A percentile compares a stretch with the other conserved stretches of the same genome.
Evolutionary conservation across 1,284 basidiomycete species (phyloP).

Genomic region (Hypsizygus ulmarius): DNA sequence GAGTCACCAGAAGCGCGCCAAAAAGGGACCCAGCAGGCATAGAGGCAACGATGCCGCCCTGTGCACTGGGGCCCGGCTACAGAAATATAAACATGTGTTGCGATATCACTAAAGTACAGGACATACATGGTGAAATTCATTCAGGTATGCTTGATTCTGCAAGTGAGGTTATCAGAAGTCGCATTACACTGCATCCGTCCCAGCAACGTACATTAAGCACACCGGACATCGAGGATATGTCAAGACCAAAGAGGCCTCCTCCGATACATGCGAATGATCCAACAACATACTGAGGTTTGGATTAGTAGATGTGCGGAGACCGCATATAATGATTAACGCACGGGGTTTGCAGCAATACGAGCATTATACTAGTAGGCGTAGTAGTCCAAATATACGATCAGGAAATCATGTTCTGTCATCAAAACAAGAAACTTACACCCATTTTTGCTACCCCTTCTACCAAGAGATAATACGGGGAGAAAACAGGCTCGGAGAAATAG

Average conservation of each 20-base stretch:
- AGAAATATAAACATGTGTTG: constrained; percentile 4
- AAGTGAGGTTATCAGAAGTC: too few species aligned
- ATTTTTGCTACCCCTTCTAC: constrained; percentile 9
- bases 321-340: neutral
- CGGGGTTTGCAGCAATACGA: constrained; percentile 49
- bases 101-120: neutral
- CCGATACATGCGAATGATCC: constrained; percentile 81
- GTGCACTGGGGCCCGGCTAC: constrained; percentile 51
- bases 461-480: neutral
- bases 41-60: constrained; percentile 75
- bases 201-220: constrained; percentile 58
- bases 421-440: constrained; percentile 15
- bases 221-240: constrained; percentile 82
- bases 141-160: constrained; percentile 57
- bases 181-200: too few species aligned
- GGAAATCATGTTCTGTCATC: neutral
- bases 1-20: constrained; percentile 59
- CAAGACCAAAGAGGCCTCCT: constrained; percentile 74
- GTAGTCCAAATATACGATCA: constrained; percentile 1
- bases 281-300: constrained; percentile 51
- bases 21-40: constrained; percentile 73
- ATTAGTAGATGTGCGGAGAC: constrained; percentile 5
- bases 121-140: constrained; percentile 46
- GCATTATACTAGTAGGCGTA: constrained; percentile 40
- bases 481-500: neutral